Evolutionary conservation across 148 eudicot genomes (phyloP).

Genomic region (Vaccinium myrtillus): DNA sequence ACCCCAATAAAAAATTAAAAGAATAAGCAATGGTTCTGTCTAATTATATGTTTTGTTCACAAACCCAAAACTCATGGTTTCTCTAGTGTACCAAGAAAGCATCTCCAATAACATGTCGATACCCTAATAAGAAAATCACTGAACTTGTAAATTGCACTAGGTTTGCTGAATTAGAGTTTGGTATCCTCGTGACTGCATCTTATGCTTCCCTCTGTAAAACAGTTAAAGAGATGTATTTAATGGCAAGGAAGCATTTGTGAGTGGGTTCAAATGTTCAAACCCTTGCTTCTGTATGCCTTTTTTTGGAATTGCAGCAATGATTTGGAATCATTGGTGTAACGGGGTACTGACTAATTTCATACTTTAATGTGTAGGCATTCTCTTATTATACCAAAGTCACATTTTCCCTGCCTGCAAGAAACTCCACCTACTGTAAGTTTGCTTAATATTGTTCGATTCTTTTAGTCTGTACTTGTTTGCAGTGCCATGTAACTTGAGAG

Average conservation of each 20-base stretch:
- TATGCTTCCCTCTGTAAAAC: neutral
- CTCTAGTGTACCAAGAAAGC: neutral
- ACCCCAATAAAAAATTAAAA: neutral
- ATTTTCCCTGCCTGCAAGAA: slow-evolving; percentile 68
- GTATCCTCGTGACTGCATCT: neutral
- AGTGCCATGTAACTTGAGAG: slow-evolving; percentile 1
- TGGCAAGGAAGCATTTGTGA: too few species aligned
- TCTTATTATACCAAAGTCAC: slow-evolving; percentile 80
- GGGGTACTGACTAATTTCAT: slow-evolving; percentile 2
- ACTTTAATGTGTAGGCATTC: slow-evolving; percentile 56
- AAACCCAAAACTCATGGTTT: neutral
- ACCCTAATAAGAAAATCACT: neutral
- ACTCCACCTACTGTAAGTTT: slow-evolving; percentile 93
- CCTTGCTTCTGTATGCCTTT: neutral
- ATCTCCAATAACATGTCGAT: neutral
- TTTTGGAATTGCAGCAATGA: neutral
- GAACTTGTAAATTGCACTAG: neutral
- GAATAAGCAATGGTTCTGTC: neutral
- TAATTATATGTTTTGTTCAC: neutral
- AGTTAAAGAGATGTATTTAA: too few species aligned
- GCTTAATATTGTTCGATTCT: neutral
- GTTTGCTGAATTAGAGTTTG: neutral
- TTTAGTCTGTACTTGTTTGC: neutral
- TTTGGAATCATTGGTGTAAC: neutral
- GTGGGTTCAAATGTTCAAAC: neutral